Evolutionary conservation across 768 basidiomycete genomes (phyloP).

Genomic region (Amanita pallidorosea): DNA sequence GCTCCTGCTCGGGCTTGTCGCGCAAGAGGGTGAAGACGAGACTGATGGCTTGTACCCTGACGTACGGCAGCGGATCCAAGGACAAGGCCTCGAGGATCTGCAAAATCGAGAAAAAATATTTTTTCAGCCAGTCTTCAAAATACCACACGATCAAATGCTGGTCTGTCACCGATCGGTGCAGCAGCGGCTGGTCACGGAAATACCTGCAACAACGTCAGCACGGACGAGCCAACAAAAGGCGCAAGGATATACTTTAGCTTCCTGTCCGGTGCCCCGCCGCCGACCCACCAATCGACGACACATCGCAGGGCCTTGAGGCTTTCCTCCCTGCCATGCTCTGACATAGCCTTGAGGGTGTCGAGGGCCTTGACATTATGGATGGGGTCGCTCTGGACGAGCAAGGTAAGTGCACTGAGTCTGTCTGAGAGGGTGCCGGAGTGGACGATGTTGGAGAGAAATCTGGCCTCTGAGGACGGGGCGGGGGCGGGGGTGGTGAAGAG

Average conservation of each 20-base stretch:
- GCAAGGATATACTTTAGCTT: constrained; percentile 65
- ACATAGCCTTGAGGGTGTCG: constrained; percentile 65
- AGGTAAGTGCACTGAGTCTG: constrained; percentile 79
- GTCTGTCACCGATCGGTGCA: constrained; percentile 54
- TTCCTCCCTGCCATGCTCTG: constrained; percentile 81
- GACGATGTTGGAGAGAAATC: constrained; percentile 79
- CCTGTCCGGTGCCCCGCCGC: constrained; percentile 79
- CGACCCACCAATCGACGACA: constrained; percentile 95
- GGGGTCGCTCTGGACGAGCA: constrained; percentile 83
- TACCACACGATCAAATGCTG: constrained; percentile 72
- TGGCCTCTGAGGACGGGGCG: constrained; percentile 62
- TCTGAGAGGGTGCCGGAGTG: constrained; percentile 87
- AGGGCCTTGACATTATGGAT: constrained; percentile 77
- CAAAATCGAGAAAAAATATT: constrained; percentile 87
- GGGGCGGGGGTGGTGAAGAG: constrained; percentile 41
- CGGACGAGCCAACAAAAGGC: background rate
- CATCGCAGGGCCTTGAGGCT: constrained; percentile 84
- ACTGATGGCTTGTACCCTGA: constrained; percentile 74
- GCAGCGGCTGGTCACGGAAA: constrained; percentile 79
- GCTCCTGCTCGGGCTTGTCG: constrained; percentile 94
- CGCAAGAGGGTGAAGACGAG: constrained; percentile 73
- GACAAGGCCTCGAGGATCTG: constrained; percentile 84
- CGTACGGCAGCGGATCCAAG: constrained; percentile 78
- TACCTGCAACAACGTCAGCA: constrained; percentile 40
- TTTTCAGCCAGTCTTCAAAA: constrained; percentile 98